Evolutionary conservation across 2,329 filamentous ascomycete genomes (phyloP).

Genomic region (Teratosphaeria nubilosa): DNA sequence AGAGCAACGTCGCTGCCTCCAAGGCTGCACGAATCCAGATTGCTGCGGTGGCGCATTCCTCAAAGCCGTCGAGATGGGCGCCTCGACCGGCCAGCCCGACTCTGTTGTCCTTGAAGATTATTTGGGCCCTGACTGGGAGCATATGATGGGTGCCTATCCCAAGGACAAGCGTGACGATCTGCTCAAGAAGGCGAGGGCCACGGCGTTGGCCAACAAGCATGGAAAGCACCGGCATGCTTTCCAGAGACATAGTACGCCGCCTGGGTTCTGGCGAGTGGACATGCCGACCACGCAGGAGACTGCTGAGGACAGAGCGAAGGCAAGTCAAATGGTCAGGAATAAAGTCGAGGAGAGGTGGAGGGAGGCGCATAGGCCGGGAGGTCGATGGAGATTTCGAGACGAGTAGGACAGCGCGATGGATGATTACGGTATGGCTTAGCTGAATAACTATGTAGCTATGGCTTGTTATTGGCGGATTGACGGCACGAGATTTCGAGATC

Average conservation of each 20-base stretch:
- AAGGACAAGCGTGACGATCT: conserved; percentile 52
- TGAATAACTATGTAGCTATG: background rate
- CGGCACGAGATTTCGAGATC: background rate
- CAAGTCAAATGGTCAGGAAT: conserved; percentile 51
- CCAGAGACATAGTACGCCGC: conserved; percentile 61
- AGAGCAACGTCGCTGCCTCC: conserved; percentile 57
- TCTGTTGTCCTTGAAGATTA: conserved; percentile 17
- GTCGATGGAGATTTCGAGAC: conserved; percentile 73
- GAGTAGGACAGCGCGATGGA: conserved; percentile 36
- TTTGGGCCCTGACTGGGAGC: conserved; percentile 16
- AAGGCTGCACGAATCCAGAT: conserved; percentile 61
- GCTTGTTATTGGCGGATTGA: background rate
- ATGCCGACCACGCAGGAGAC: conserved; percentile 83
- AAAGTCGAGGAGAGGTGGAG: conserved; percentile 63
- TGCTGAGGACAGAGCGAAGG: conserved; percentile 53
- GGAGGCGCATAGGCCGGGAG: conserved; percentile 66
- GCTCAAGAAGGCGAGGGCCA: conserved; percentile 65
- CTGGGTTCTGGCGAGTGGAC: conserved; percentile 83
- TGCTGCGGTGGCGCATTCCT: conserved; percentile 69
- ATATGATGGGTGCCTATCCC: conserved; percentile 12
- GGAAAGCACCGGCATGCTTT: conserved; percentile 71
- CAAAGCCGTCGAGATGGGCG: conserved; percentile 45
- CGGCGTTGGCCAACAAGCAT: conserved; percentile 60
- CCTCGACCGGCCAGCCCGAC: conserved; percentile 15
- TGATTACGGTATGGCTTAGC: background rate